phyloP scores from a whole-genome alignment of 2,329 filamentous ascomycete species.

The Fusarium oligoseptatum region DNA sequence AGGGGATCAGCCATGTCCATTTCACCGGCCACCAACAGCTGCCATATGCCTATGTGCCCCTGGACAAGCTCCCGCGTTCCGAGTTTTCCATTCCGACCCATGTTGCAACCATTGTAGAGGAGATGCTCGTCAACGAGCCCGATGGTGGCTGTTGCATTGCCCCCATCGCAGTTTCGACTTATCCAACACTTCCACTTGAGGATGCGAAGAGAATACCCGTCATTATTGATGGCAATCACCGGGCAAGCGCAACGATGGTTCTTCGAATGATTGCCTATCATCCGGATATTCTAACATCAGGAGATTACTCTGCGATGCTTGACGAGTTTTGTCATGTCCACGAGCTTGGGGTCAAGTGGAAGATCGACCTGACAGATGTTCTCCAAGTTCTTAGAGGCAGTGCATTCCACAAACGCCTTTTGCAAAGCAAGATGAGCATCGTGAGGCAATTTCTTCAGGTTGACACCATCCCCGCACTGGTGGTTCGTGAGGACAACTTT shows the following conservation, averaged over 20 bases:
- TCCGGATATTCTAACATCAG: not conserved
- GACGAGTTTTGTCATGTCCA: not conserved
- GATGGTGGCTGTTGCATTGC: not conserved
- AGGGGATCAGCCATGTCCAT: not conserved
- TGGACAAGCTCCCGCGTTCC: not conserved
- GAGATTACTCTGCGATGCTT: not conserved
- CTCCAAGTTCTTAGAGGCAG: not conserved
- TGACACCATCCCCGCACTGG: not conserved
- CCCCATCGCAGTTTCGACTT: conserved; percentile 1
- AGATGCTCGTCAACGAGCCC: not conserved
- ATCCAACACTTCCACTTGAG: not conserved
- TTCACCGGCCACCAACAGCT: conserved; percentile 1
- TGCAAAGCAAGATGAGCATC: not conserved
- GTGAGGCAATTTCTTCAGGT: not conserved
- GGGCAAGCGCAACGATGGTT: not conserved
- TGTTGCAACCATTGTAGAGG: conserved; percentile 3
- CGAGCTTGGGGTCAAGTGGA: not conserved
- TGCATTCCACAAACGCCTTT: not conserved
- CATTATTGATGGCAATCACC: conserved; percentile 1
- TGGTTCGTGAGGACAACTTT: conserved; percentile 5
- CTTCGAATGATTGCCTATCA: not conserved
- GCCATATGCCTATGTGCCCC: not conserved
- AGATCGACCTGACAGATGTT: not conserved
- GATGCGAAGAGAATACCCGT: not conserved
- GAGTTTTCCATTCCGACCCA: conserved; percentile 1